Evolutionary conservation across 2,329 filamentous ascomycete genomes (phyloP).

Genomic region (Aspergillus niger): DNA sequence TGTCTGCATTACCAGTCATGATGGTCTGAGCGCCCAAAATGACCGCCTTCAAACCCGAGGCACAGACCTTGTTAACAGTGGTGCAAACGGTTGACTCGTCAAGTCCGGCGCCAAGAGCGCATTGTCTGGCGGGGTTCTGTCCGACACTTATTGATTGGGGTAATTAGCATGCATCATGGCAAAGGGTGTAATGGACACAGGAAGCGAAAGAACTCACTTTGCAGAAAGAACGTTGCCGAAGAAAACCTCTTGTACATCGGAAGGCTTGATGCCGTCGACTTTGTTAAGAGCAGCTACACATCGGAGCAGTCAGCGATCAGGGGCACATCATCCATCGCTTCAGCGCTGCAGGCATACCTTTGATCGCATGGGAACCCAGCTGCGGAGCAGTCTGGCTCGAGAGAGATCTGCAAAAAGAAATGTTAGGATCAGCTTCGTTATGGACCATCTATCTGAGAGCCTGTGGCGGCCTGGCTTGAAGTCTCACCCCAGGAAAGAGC

Average conservation of each 20-base stretch:
- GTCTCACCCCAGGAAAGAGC: slow-evolving; percentile 86
- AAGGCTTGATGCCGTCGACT: slow-evolving; percentile 80
- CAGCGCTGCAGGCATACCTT: slow-evolving; percentile 60
- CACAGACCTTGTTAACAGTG: slow-evolving; percentile 98
- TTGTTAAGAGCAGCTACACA: slow-evolving; percentile 73
- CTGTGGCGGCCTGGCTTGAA: slow-evolving; percentile 9
- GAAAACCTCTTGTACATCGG: slow-evolving; percentile 93
- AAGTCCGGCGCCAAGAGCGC: slow-evolving; percentile 85
- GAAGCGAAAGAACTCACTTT: slow-evolving; percentile 62
- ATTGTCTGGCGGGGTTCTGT: slow-evolving; percentile 94
- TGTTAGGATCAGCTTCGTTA: neutral
- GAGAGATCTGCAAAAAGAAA: slow-evolving; percentile 65
- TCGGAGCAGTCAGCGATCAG: slow-evolving; percentile 16
- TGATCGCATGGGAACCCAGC: slow-evolving; percentile 88
- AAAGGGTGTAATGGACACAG: neutral
- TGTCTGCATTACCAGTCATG: slow-evolving; percentile 89
- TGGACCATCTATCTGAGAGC: neutral
- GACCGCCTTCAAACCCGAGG: slow-evolving; percentile 90
- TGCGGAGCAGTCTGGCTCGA: slow-evolving; percentile 83
- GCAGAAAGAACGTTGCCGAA: slow-evolving; percentile 98
- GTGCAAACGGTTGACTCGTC: slow-evolving; percentile 78
- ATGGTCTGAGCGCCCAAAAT: slow-evolving; percentile 95
- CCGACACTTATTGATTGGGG: slow-evolving; percentile 65
- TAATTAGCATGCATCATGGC: slow-evolving; percentile 17
- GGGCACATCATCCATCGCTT: neutral